These are phyloP conservation scores for Grosmannia penicillata DNA, from an alignment of 2,329 filamentous ascomycete genomes.

Conservation along the genomic window DNA sequence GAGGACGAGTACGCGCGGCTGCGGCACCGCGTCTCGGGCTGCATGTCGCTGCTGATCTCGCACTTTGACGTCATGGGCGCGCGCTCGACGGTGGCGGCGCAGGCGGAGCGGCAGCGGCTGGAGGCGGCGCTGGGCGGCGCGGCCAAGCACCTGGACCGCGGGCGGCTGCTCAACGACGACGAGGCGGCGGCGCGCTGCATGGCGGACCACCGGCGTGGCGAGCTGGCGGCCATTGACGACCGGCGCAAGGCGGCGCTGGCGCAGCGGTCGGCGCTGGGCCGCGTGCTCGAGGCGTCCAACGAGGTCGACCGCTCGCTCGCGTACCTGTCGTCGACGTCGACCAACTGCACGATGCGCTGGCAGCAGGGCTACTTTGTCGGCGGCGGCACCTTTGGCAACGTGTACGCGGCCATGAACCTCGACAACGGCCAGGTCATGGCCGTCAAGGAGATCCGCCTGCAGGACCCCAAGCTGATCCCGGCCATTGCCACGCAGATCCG, in stretches of 20 bases:
- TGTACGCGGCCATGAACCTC: conserved; percentile 93
- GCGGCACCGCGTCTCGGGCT: conserved; percentile 80
- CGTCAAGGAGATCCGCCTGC: conserved; percentile 93
- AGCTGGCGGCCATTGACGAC: conserved; percentile 64
- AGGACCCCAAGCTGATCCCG: conserved; percentile 91
- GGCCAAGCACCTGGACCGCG: not conserved
- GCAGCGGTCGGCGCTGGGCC: conserved; percentile 74
- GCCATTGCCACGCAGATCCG: conserved; percentile 86
- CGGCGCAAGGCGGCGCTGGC: conserved; percentile 63
- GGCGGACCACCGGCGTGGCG: conserved; percentile 57
- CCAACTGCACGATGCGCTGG: conserved; percentile 92
- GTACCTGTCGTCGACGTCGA: conserved; percentile 83
- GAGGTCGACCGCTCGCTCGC: conserved; percentile 92
- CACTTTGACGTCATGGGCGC: conserved; percentile 99
- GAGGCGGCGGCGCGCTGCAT: conserved; percentile 66
- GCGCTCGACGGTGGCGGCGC: conserved; percentile 79
- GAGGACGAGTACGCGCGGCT: conserved; percentile 76
- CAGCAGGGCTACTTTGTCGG: conserved; percentile 98
- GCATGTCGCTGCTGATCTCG: conserved; percentile 93
- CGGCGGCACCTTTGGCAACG: conserved; percentile 91
- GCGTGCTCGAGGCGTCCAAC: conserved; percentile 85
- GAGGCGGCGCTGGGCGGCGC: conserved; percentile 50
- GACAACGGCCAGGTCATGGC: conserved; percentile 96
- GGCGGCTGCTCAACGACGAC: conserved; percentile 53
- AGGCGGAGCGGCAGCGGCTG: conserved; percentile 79